phyloP scores from a whole-genome alignment of 2,329 filamentous ascomycete species.

The Penicillium glabrum region DNA sequence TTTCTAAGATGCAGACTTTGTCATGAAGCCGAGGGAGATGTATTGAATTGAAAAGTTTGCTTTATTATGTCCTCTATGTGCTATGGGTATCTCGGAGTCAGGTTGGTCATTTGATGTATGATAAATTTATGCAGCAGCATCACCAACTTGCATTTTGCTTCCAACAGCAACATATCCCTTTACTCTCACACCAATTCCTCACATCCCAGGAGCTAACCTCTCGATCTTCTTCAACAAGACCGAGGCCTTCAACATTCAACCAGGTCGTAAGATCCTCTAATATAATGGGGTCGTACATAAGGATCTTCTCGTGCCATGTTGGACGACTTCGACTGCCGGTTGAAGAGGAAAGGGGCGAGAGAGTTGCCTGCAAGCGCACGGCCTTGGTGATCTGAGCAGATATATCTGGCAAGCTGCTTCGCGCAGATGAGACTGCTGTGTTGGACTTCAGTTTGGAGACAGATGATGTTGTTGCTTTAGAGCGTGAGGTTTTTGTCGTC shows the following conservation, averaged over 20 bases:
- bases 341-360: slow-evolving; percentile 15
- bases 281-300: slow-evolving; percentile 88
- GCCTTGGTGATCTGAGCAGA: slow-evolving; percentile 50
- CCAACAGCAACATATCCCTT: slow-evolving; percentile 79
- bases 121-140: background rate
- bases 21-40: background rate
- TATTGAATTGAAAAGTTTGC: background rate
- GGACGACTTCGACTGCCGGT: slow-evolving; percentile 43
- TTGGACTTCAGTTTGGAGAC: background rate
- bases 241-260: slow-evolving; percentile 72
- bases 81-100: background rate
- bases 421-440: background rate
- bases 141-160: slow-evolving; percentile 44
- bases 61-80: background rate
- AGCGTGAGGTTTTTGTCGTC: background rate
- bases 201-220: slow-evolving; percentile 66
- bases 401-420: slow-evolving; percentile 36
- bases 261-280: slow-evolving; percentile 81
- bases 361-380: slow-evolving; percentile 44
- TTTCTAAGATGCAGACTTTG: background rate
- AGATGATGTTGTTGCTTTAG: background rate
- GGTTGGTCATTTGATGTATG: background rate
- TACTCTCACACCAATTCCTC: slow-evolving; percentile 86
- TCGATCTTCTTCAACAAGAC: slow-evolving; percentile 62
- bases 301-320: slow-evolving; percentile 88